Conservation (phyloP, 73 alveolate genomes). For the Symbiodinium natans region DNA sequence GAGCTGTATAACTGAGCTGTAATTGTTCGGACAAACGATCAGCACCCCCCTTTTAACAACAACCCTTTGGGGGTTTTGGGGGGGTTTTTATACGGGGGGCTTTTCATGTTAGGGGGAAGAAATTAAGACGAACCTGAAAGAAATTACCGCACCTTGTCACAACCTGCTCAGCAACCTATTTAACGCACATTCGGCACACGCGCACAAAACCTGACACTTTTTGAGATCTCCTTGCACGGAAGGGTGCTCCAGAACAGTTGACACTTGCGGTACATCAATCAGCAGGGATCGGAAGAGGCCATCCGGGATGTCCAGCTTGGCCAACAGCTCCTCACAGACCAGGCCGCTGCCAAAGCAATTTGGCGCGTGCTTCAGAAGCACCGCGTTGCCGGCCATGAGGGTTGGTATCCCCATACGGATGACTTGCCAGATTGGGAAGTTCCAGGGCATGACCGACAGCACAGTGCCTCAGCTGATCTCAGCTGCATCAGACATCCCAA, state of each 20-base stretch:
- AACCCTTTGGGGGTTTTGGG: no score
- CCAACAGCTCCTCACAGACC: constrained; percentile 1
- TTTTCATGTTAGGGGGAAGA: no score
- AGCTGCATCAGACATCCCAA: not conserved
- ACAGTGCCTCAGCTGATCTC: not conserved
- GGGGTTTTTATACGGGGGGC: no score
- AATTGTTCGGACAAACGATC: not conserved
- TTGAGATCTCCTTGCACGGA: constrained; percentile 38
- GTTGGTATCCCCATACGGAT: constrained; percentile 95
- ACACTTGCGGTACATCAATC: constrained; percentile 47
- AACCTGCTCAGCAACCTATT: no score
- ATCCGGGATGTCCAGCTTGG: constrained; percentile 11
- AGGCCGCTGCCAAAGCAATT: constrained; percentile 73
- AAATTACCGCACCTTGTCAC: no score
- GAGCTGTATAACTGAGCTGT: no score
- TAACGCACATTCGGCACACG: no score
- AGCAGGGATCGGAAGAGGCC: constrained; percentile 60
- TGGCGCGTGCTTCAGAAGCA: constrained; percentile 95
- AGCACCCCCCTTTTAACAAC: not conserved
- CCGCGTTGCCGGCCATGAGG: constrained; percentile 95
- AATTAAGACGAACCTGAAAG: no score
- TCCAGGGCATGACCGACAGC: constrained; percentile 96
- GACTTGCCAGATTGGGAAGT: constrained; percentile 95
- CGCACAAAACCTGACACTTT: not conserved
- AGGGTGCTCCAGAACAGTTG: constrained; percentile 62